These are phyloP conservation scores for Stachybotrys chartarum DNA, from an alignment of 2,329 filamentous ascomycete genomes.

Conservation along the genomic window DNA sequence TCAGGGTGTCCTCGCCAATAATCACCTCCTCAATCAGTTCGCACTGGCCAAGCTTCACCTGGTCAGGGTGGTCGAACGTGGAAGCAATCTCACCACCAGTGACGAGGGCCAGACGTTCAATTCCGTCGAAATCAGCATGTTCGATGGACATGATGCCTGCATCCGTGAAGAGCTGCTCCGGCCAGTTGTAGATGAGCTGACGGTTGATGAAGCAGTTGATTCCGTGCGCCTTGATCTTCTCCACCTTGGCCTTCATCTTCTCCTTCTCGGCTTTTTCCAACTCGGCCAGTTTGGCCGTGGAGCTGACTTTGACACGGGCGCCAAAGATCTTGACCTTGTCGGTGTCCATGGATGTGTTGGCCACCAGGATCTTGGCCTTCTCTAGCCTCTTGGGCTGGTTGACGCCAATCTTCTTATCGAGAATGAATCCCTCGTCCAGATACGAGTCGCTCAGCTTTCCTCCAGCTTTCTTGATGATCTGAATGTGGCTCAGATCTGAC, in stretches of 20 bases:
- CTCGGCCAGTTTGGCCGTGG: slow-evolving; percentile 95
- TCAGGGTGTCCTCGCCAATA: slow-evolving; percentile 94
- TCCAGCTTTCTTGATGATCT: slow-evolving; percentile 98
- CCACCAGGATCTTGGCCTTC: slow-evolving; percentile 96
- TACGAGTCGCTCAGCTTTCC: slow-evolving; percentile 98
- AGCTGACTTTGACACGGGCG: slow-evolving; percentile 91
- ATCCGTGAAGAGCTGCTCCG: slow-evolving; percentile 96
- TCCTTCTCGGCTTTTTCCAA: slow-evolving; percentile 96
- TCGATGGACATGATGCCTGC: slow-evolving; percentile 98
- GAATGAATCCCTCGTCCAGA: slow-evolving; percentile 94
- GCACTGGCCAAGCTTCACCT: slow-evolving; percentile 92
- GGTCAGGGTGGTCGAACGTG: slow-evolving; percentile 96
- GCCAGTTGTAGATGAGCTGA: slow-evolving; percentile 99
- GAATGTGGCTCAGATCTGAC: slow-evolving; percentile 92
- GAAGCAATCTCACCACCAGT: slow-evolving; percentile 96
- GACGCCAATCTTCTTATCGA: slow-evolving; percentile 98
- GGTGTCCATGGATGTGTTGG: slow-evolving; percentile 98
- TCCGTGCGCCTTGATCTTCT: slow-evolving; percentile 96
- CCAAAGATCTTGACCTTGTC: slow-evolving; percentile 99
- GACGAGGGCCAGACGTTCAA: slow-evolving; percentile 88
- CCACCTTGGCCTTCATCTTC: slow-evolving; percentile 99
- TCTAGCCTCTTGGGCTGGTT: slow-evolving; percentile 97
- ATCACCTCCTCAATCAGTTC: slow-evolving; percentile 97
- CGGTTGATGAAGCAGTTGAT: slow-evolving; percentile 99
- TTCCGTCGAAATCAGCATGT: slow-evolving; percentile 97